These are phyloP conservation scores for Sonneratia alba DNA, from an alignment of 345 rosid genomes.

Conservation along the genomic window DNA sequence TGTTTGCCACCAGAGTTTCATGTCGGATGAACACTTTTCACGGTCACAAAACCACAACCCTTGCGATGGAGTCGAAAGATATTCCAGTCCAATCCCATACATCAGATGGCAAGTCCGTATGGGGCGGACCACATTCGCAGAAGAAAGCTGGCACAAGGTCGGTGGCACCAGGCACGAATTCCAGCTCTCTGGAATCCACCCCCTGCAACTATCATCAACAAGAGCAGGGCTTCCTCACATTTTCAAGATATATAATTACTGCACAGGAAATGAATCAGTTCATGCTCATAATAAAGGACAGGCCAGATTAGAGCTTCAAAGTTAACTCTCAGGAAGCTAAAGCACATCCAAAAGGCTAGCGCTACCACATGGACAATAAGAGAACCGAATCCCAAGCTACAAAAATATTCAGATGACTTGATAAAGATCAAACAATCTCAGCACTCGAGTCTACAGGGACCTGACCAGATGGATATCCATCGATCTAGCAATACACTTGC, in stretches of 20 bases:
- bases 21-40: too few species aligned
- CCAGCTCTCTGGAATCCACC: too few species aligned
- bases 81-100: too few species aligned
- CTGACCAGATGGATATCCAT: neutral
- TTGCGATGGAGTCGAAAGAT: too few species aligned
- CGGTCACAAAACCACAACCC: too few species aligned
- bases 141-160: too few species aligned
- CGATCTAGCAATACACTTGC: slow-evolving; percentile 5
- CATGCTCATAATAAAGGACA: neutral
- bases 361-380: neutral
- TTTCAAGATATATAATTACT: neutral
- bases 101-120: too few species aligned
- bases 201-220: too few species aligned
- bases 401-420: neutral
- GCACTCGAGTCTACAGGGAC: neutral
- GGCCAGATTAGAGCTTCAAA: neutral
- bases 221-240: neutral
- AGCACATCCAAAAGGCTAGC: neutral
- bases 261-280: neutral
- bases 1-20: too few species aligned
- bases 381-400: neutral
- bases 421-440: neutral
- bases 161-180: too few species aligned
- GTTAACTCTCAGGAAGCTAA: too few species aligned
- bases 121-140: too few species aligned